phyloP scores from a whole-genome alignment of 2,329 filamentous ascomycete genomes.

The Penicillium sp. region DNA sequence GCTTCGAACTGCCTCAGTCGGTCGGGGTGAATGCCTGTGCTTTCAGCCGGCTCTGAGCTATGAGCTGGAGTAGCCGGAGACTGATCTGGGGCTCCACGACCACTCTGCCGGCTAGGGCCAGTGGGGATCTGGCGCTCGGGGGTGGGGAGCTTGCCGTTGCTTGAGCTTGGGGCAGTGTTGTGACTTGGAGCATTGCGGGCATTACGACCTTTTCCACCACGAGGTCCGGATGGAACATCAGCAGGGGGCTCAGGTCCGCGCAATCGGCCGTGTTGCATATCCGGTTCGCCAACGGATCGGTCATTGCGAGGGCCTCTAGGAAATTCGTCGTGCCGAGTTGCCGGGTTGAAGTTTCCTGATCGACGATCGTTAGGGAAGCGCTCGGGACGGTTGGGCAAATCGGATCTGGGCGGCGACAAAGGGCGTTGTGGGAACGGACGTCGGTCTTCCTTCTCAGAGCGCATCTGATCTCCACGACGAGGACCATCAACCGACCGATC shows the following conservation, averaged over 20 bases:
- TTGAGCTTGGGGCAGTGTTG: slow-evolving; percentile 16
- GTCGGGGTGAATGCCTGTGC: slow-evolving; percentile 59
- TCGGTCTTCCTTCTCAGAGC: slow-evolving; percentile 40
- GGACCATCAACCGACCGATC: slow-evolving; percentile 34
- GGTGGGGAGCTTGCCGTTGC: slow-evolving; percentile 27
- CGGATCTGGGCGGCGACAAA: slow-evolving; percentile 32
- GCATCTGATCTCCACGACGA: slow-evolving; percentile 34
- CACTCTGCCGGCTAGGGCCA: slow-evolving; percentile 46
- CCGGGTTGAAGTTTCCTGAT: slow-evolving; percentile 29
- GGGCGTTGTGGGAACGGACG: slow-evolving; percentile 30
- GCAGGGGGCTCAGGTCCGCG: slow-evolving; percentile 41
- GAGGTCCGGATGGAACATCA: slow-evolving; percentile 61
- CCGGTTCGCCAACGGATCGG: slow-evolving; percentile 41
- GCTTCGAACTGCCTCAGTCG: slow-evolving; percentile 51
- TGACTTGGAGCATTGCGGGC: slow-evolving; percentile 28
- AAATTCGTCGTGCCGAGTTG: slow-evolving; percentile 48
- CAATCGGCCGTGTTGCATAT: slow-evolving; percentile 54
- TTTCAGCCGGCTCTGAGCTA: slow-evolving; percentile 39
- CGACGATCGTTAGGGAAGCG: slow-evolving; percentile 43
- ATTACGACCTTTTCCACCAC: slow-evolving; percentile 42
- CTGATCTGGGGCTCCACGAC: slow-evolving; percentile 40
- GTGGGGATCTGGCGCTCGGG: slow-evolving; percentile 49
- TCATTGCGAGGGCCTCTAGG: slow-evolving; percentile 59
- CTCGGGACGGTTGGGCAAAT: slow-evolving; percentile 41
- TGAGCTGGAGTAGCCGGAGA: slow-evolving; percentile 33